Conservation (phyloP, 2,329 filamentous ascomycete species). For the Aspergillus sp. region DNA sequence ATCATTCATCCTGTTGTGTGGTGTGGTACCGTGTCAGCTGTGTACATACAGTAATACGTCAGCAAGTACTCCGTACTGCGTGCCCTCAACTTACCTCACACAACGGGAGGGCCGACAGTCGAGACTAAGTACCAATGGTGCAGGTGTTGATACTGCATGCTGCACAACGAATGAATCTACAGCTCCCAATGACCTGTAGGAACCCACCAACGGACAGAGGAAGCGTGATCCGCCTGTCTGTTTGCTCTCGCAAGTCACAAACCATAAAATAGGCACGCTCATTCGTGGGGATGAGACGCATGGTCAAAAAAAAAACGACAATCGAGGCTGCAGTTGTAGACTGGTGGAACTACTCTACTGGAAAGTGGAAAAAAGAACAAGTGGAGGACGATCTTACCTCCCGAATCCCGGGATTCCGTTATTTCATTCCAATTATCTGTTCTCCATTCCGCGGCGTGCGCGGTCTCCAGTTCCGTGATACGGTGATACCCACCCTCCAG, state of each 20-base stretch:
- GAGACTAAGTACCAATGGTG: neutral
- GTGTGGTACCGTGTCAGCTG: neutral
- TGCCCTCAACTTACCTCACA: neutral
- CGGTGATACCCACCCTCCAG: too few species aligned
- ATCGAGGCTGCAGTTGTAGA: neutral
- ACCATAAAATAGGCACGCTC: neutral
- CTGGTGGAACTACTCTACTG: neutral
- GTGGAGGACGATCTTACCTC: neutral
- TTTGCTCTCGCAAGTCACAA: neutral
- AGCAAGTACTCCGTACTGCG: neutral
- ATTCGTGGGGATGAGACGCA: slow-evolving; percentile 7
- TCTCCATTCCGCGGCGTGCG: neutral
- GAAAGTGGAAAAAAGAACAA: neutral
- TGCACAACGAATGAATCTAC: slow-evolving; percentile 3
- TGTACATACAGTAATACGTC: neutral
- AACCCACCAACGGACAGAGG: neutral
- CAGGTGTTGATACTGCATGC: neutral
- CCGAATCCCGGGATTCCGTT: neutral
- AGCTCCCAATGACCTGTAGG: slow-evolving; percentile 1
- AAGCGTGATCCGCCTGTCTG: slow-evolving; percentile 4
- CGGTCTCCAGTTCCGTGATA: neutral
- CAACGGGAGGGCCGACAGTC: neutral
- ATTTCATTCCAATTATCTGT: neutral
- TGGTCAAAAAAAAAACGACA: neutral
- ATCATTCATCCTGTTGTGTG: neutral